phyloP scores from a whole-genome alignment of 108 stramenopile species.

The Parietichytrium sp. region DNA sequence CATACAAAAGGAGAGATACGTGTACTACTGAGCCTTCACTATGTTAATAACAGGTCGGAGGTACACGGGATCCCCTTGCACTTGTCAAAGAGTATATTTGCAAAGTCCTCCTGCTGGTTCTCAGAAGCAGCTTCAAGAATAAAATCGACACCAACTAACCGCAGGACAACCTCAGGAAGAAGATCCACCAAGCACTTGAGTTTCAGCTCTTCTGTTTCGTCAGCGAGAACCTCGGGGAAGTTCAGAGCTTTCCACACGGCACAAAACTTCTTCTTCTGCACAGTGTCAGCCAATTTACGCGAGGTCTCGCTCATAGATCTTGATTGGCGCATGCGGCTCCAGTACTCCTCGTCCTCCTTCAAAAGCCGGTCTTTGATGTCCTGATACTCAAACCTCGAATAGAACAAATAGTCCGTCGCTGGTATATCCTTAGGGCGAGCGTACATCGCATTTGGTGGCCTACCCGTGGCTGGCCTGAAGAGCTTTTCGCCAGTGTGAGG shows the following conservation, averaged over 20 bases:
- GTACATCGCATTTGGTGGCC: neutral
- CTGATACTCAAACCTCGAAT: neutral
- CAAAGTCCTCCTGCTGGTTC: neutral
- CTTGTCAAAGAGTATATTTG: neutral
- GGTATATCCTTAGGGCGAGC: neutral
- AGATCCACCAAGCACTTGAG: slow-evolving; percentile 9
- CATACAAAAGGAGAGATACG: too few relatives aligned
- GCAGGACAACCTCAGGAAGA: neutral
- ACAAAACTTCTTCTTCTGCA: neutral
- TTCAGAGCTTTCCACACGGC: neutral
- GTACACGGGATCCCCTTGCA: slow-evolving; percentile 24
- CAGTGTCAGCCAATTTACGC: neutral
- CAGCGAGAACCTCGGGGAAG: neutral
- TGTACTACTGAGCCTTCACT: too few relatives aligned
- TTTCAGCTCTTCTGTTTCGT: neutral
- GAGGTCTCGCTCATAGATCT: neutral
- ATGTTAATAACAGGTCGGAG: neutral
- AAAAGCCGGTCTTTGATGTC: slow-evolving; percentile 1
- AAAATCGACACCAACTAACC: neutral
- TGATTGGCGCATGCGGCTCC: neutral
- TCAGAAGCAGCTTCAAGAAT: neutral
- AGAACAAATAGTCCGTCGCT: neutral
- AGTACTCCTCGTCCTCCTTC: neutral
- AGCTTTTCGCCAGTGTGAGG: neutral
- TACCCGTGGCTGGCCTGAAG: neutral